Evolutionary conservation across 2,329 filamentous ascomycete genomes (phyloP), one percentile per base, ranked within the genome.

Genomic region (Ophiosphaerella narmari): DNA sequence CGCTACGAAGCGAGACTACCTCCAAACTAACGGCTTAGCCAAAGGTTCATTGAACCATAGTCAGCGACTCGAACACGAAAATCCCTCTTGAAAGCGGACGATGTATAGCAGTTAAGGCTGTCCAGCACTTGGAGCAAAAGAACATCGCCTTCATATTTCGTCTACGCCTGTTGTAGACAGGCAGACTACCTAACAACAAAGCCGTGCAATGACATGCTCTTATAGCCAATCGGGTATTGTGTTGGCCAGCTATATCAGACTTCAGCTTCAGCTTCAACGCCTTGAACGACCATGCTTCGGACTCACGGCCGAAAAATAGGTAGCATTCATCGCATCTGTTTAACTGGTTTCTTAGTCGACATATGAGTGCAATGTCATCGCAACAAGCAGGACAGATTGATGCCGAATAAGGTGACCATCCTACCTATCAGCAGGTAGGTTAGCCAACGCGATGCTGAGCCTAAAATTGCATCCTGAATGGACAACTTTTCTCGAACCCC

Each of bases 1-100:
- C 53, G 49, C 58, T 47, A 59, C 34, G 21, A 56, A 60, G 55
- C 52, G 50, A 59, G 42, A 18, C 31, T 40, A 36, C 45, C 55
- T 45, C 44, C 47, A 31, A 33, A 13, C 23, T 33, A 52, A 39
- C 39, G 49, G 51, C 54, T 48, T 56, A 37, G 49, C 39, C 38
- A 21, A 47, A 12, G 37, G 41, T 38, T 50, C 45, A 37, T 41
- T 43, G 18, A 21, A 21, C 4, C 18, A 21, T 21, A 32, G 46
- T 52, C 46, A 52, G 44, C 36, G 36, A 29, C 36, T 21, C 32
- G 47, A 26, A 34, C 34, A 43, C 40, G 33, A 46, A 29, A 26
- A 7, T n/a, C 33, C 45, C n/a, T 42, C 18, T 34, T 33, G 24
- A 39, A 18, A 18, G 16, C 16, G 16, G 16, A 18, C 16, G 8